Conservation (phyloP, 306 rosid genomes). For the Acacia acuminata region DNA sequence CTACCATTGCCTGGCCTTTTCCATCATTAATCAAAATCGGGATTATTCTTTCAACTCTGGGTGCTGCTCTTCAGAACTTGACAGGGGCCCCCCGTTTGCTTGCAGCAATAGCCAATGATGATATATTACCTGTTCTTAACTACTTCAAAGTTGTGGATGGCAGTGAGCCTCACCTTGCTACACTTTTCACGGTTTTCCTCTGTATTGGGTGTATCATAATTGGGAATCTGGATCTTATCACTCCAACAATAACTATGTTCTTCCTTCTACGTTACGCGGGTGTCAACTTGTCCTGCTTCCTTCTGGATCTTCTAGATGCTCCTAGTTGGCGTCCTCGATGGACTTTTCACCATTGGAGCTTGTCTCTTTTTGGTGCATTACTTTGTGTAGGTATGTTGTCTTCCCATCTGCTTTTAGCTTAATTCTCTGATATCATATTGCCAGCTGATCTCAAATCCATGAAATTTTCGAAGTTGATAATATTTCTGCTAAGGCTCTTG, state of each 20-base stretch:
- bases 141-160: constrained; percentile 89
- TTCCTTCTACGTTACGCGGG: constrained; percentile 94
- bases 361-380: constrained; percentile 91
- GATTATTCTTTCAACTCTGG: constrained; percentile 93
- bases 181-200: constrained; percentile 85
- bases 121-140: constrained; percentile 89
- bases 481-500: background rate
- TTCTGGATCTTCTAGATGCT: constrained; percentile 97
- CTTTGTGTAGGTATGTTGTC: constrained; percentile 80
- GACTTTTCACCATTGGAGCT: constrained; percentile 98
- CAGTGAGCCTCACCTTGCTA: constrained; percentile 84
- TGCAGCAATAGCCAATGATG: constrained; percentile 99
- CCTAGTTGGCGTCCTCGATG: constrained; percentile 99
- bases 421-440: constrained; percentile 4
- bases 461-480: constrained; percentile 2
- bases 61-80: constrained; percentile 99
- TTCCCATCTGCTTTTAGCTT: constrained; percentile 5
- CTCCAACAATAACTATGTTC: constrained; percentile 98
- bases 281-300: constrained; percentile 99
- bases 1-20: constrained; percentile 95
- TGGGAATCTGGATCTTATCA: constrained; percentile 99
- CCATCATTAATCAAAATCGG: constrained; percentile 92
- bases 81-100: constrained; percentile 99
- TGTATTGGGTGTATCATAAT: constrained; percentile 90
- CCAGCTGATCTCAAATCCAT: constrained; percentile 12